phyloP scores from a whole-genome alignment of 805 yeast species.

The Teunomyces panamensis region DNA sequence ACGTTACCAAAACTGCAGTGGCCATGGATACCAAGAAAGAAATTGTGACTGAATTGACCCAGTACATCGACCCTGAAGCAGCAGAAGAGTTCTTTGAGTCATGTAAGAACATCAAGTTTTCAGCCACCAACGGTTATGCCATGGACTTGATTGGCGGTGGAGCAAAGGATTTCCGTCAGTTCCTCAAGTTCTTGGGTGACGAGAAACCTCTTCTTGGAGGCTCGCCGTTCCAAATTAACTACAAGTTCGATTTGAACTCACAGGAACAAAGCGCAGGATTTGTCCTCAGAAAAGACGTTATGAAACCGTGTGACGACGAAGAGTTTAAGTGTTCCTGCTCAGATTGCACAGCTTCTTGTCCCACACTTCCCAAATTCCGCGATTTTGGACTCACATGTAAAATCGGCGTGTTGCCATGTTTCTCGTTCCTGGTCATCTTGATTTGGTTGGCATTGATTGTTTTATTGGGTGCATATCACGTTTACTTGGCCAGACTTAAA shows the following conservation, averaged over 20 bases:
- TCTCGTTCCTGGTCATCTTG: conserved; percentile 59
- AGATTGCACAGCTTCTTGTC: conserved; percentile 83
- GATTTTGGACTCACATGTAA: conserved; percentile 42
- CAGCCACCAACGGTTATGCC: conserved; percentile 93
- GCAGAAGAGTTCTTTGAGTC: conserved; percentile 74
- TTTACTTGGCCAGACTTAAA: conserved; percentile 17
- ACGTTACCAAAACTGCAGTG: conserved; percentile 53
- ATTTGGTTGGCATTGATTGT: conserved; percentile 41
- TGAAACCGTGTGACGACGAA: conserved; percentile 58
- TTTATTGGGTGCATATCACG: conserved; percentile 43
- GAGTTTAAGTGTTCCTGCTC: conserved; percentile 83
- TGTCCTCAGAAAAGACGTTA: conserved; percentile 22
- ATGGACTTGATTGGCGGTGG: conserved; percentile 99
- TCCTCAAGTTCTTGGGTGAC: conserved; percentile 88
- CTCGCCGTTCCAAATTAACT: conserved; percentile 91
- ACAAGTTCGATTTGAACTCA: conserved; percentile 41
- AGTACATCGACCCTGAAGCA: conserved; percentile 54
- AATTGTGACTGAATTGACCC: conserved; percentile 70
- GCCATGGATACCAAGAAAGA: conserved; percentile 50
- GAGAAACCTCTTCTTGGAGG: conserved; percentile 94
- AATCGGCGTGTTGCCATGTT: conserved; percentile 67
- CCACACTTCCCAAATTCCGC: conserved; percentile 51
- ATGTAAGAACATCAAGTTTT: conserved; percentile 84
- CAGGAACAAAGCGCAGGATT: conserved; percentile 15
- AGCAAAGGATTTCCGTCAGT: conserved; percentile 67